Base-by-base conservation (phyloP, 768 basidiomycete species). In the Mycena vulgaris region DNA sequence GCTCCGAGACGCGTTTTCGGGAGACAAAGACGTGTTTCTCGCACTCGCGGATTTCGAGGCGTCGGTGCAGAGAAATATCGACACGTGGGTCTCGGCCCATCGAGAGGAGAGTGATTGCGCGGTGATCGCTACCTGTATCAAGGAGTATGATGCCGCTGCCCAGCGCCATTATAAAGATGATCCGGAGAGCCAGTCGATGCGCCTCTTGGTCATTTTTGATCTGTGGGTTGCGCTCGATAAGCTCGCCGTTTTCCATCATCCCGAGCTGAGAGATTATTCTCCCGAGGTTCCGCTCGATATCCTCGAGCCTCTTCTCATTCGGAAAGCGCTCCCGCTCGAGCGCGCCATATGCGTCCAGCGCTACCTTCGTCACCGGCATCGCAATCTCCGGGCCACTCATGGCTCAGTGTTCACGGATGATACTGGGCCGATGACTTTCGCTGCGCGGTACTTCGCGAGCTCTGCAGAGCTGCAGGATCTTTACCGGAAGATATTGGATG, bases 191-290 rank as follows among this genome's bases (percentile, higher is more conserved):
- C 33, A 78, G 7, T 87, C 86, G 0, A 52, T 83, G 6, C 85
- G 88, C 83, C 64, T 89, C 47, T 72, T 89, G 52, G 85, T 85
- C 8, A 69, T 84, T 49, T 73, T 88, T n/a, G n/a, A n/a, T n/a
- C n/a, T n/a, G n/a, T n/a, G n/a, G n/a, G n/a, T n/a, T n/a, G n/a
- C n/a, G n/a, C 33, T 88, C 9, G 88, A 89, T 66, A 78, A 68
- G 27, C 37, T 86, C 19, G 78, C 74, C 6, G 70, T 83, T 33
- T 52, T 49, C 27, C 76, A 80, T 33, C 76, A 76, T 48, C 84
- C 87, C 5, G 76, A 88, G 21, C 74, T 89, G 8, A 52, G 37
- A 0, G 75, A 82, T 8, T 89, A 85, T 67, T 84, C 86, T 27
- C 87, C 88, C 0, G 86, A 85, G 67, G 74, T 89, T 1, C 81